Base-by-base conservation (phyloP, 805 yeast species). In the baker's yeast (Saccharomyces cerevisiae) region DNA sequence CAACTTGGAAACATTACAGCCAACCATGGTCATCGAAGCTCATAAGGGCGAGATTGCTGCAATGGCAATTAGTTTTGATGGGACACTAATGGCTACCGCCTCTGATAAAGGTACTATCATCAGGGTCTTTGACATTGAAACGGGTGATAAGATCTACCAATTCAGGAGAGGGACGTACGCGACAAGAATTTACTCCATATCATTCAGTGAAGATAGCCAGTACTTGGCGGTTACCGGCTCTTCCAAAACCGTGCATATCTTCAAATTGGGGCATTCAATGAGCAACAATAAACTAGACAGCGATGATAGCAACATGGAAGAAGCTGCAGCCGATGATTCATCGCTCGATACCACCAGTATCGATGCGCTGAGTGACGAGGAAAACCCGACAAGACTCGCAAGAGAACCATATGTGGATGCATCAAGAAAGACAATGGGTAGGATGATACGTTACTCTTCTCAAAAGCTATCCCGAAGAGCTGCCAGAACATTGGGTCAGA, bases 231-330 rank as follows among this genome's bases (percentile, higher is more conserved):
- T 92, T 27, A 82, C 92, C 10, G 85, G 95, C 28, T 82, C 95
- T 2, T 89, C 95, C 22, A 95, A 88, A 47, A 94, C 99, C 0
- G 91, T 94, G 24, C 99, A 94, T 69, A 82, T 94, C 41, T 94
- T 92, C 76, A 79, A 90, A 55, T 70, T 91, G 52, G 87, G 60
- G 6, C 58, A 57, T 41, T 48, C 50, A 52, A 51, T 10, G 53
- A 6, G 43, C 24, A 36, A 21, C 43, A 36, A 36, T 21, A 36
- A 13, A 46, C 10, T 22, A 28, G 48, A 26, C 59, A 76, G 69
- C 47, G 77, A 61, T 64, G 79, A 66, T 61, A 76, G 69, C 46
- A 76, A 59, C 62, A 76, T 61, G 53, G 77, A 60, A 14, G 65
- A 66, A 11, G 69, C 64, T 27, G 51, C 55, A 27, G 50, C 52